Evolutionary conservation across 225 moss, liverwort and hornwort species (phyloP).

Genomic region (Physcomitrellopsis africana): DNA sequence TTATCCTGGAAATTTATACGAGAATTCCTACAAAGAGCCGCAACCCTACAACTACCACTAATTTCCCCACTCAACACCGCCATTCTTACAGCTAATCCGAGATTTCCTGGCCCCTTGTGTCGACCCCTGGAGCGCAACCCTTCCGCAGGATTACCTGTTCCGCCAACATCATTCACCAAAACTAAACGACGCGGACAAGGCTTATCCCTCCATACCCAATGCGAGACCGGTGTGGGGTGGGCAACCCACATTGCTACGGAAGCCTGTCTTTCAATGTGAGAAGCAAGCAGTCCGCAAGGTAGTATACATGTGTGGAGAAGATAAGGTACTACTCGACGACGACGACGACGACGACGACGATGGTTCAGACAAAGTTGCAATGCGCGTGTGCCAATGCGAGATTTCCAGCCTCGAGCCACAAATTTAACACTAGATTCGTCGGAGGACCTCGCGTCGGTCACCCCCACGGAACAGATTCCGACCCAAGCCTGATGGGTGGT

Average conservation of each 20-base stretch:
- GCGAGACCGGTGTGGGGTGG: slow-evolving; percentile 17
- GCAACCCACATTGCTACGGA: slow-evolving; percentile 23
- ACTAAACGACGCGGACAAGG: slow-evolving; percentile 1
- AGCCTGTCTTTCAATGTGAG: background rate
- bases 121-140: background rate
- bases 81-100: background rate
- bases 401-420: no score
- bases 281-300: background rate
- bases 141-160: slow-evolving; percentile 7
- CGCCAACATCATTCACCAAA: slow-evolving; percentile 2
- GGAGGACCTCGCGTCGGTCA: no score
- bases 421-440: no score
- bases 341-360: no score
- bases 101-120: background rate
- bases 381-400: no score
- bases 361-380: no score
- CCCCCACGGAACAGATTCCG: no score
- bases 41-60: background rate
- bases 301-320: background rate
- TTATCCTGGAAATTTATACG: slow-evolving; percentile 3
- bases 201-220: slow-evolving; percentile 20
- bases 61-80: background rate
- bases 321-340: no score
- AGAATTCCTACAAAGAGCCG: background rate
- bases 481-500: no score